Evolutionary conservation across 306 rosid species (phyloP), one percentile per base, ranked within the genome.

Genomic region (Quercus ilex): DNA sequence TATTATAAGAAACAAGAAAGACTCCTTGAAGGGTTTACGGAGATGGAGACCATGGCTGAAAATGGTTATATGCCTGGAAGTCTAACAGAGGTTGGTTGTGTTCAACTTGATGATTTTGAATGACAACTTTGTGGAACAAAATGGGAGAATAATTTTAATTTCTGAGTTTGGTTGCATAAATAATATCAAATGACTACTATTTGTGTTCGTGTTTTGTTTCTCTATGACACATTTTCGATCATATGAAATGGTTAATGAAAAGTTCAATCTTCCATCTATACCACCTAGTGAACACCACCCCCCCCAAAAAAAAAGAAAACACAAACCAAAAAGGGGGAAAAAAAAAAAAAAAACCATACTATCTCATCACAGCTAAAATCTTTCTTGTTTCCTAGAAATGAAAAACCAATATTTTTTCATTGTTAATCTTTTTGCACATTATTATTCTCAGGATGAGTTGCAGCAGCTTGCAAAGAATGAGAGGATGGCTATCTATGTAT

Each of bases 1-100:
- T 93, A 91, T 85, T 93, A 93, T 85, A 82, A 87, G 88, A 77
- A 88, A 68, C 98, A 93, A 63, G 91, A 86, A 83, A 86, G 89
- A 71, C 94, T 91, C 59, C 89, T 93, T 71, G 93, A 91, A 82
- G 98, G 93, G 60, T 93, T 73, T 74, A 87, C 7, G 77, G 98
- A 91, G 85, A 91, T 93, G 97, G 98, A 93, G 69, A 74, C 85
- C 67, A 82, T 93, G 87, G n/a, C 76, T 68, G 97, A 85, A 81
- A 79, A 71, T 12, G 97, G 97, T 49, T 70, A 41, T 78, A 75
- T 79, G 70, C 98, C 93, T 1, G 98, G 92, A 51, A 62, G 79
- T 83, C 97, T 87, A 9, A 82, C 97, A 5, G 91, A 90, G 91
- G 98, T 93, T 68, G 31, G 77, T 79, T 80, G 17, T 79, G 80